Evolutionary conservation across 2,329 filamentous ascomycete species (phyloP), one percentile per base, ranked within the genome.

Genomic region (Alternaria sp.): DNA sequence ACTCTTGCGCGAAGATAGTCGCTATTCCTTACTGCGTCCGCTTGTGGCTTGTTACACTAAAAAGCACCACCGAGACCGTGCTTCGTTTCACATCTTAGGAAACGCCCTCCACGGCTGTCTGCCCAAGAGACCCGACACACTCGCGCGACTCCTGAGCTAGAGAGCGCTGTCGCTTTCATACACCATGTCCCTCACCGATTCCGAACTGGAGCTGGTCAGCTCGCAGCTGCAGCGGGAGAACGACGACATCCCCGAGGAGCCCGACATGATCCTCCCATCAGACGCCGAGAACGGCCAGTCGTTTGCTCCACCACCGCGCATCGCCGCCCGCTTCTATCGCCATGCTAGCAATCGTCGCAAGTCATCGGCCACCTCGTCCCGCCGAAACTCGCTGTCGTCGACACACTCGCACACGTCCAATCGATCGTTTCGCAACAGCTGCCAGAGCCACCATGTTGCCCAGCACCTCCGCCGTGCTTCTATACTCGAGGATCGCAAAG

Each of bases 401-500:
- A 88, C 85, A 23, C 91, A 92, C 62, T 92, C 90, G 15, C 88
- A 89, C 66, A 89, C 88, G 56, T 92, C 90, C 3, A 88, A 87
- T 68, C 86, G 86, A 64, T 87, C 81, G 64, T 77, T 85, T 80
- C 70, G 83, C 64, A 81, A 81, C 67, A 83, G 83, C 77, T 86
- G 88, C 19, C 91, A 93, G 81, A 93, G 90, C 83, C 92, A 91
- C 77, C 87, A 92, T 79, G 84, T 93, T 59, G 91, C 91, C 60
- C 91, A 93, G 76, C 91, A 93, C 76, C 84, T 93, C 60, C 91
- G 92, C 46, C 89, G 92, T 57, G 90, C 91, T 52, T 93, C 91
- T 15, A 94, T 95, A 62, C 87, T 95, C 65, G 92, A 94, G 78
- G 90, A 91, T 69, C 89, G 92, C 65, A 93, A 92, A 76, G 91